Conservation (phyloP, 2,329 filamentous ascomycete species). For the Biscogniauxia sp. region DNA sequence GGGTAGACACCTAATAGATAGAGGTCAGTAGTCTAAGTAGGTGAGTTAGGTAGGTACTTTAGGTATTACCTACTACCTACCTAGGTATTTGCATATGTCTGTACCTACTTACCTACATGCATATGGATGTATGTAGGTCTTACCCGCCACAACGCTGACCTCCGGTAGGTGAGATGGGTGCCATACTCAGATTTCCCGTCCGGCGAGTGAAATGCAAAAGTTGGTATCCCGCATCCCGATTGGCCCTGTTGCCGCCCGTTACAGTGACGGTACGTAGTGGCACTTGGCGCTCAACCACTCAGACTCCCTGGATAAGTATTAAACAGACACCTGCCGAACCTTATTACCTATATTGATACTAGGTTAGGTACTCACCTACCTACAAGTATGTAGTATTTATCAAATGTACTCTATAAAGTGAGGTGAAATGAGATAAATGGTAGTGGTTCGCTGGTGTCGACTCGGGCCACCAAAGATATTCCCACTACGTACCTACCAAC, state of each 20-base stretch:
- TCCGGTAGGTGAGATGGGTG: constrained; percentile 1
- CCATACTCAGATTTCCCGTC: not conserved
- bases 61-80: too few relatives aligned
- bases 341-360: too few relatives aligned
- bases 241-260: constrained; percentile 34
- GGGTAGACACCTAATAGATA: too few relatives aligned
- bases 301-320: not conserved
- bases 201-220: constrained; percentile 12
- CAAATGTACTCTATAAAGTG: too few relatives aligned
- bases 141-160: not conserved
- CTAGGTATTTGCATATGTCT: too few relatives aligned
- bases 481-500: not conserved
- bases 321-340: too few relatives aligned
- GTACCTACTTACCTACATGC: too few relatives aligned
- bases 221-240: constrained; percentile 10
- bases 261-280: constrained; percentile 27
- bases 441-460: not conserved
- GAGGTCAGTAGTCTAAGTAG: too few relatives aligned
- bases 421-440: not conserved
- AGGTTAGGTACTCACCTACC: too few relatives aligned
- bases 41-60: too few relatives aligned
- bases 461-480: not conserved
- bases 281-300: constrained; percentile 6
- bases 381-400: too few relatives aligned
- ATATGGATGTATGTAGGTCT: not conserved